Conservation (phyloP, 2,329 filamentous ascomycete genomes). For the Talaromyces marneffei region DNA sequence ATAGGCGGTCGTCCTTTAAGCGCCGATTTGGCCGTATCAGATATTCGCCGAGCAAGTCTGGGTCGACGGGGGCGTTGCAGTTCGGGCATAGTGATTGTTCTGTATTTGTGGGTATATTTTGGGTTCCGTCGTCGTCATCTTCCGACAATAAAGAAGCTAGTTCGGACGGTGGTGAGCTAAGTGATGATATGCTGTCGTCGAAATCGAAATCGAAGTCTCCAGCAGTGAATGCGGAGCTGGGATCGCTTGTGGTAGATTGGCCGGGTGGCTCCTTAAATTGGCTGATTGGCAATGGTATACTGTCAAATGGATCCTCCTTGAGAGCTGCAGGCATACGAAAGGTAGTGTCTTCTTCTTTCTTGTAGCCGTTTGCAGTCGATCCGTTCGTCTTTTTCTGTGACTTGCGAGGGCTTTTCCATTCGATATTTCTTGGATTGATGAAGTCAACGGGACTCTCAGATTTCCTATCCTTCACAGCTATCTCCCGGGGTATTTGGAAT, state of each 20-base stretch:
- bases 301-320: background rate
- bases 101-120: background rate
- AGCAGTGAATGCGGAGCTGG: conserved; percentile 27
- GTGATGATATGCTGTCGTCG: conserved; percentile 20
- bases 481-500: background rate
- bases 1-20: conserved; percentile 40
- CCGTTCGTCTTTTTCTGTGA: background rate
- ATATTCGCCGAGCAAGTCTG: conserved; percentile 50
- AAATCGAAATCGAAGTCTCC: conserved; percentile 19
- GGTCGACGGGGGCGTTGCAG: conserved; percentile 57
- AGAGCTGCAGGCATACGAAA: conserved; percentile 9
- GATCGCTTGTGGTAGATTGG: conserved; percentile 20
- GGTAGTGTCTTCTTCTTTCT: background rate
- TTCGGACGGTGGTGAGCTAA: conserved; percentile 23
- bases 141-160: background rate
- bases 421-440: background rate
- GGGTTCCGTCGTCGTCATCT: background rate
- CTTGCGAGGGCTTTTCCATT: background rate
- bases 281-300: background rate
- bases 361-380: background rate
- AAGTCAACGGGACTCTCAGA: background rate
- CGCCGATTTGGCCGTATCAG: conserved; percentile 33
- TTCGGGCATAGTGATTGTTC: conserved; percentile 55
- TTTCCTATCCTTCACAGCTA: background rate
- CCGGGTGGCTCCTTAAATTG: conserved; percentile 23